phyloP scores from a whole-genome alignment of 2,329 filamentous ascomycete species.

The Xylaria sp. region DNA sequence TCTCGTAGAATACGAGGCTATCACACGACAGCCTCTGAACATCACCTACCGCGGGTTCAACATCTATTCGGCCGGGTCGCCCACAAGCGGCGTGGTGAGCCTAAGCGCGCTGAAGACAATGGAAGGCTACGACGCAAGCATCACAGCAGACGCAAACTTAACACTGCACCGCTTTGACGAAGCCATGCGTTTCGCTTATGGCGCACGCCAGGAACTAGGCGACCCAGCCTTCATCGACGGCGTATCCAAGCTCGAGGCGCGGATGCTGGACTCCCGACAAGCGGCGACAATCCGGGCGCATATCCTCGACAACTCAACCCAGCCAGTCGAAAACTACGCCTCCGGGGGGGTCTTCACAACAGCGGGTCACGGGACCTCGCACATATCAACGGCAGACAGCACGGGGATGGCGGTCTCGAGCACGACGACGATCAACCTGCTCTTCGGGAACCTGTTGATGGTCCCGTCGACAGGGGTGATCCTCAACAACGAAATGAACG shows the following conservation, averaged over 20 bases:
- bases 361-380: constrained; percentile 75
- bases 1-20: constrained; percentile 67
- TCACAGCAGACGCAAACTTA: constrained; percentile 61
- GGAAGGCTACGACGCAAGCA: constrained; percentile 71
- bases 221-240: constrained; percentile 77
- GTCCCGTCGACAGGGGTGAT: constrained; percentile 84
- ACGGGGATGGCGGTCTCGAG: constrained; percentile 78
- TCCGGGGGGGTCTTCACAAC: constrained; percentile 60
- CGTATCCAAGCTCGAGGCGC: constrained; percentile 65
- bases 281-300: constrained; percentile 64
- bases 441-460: constrained; percentile 81
- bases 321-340: constrained; percentile 75
- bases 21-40: constrained; percentile 64
- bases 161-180: constrained; percentile 85
- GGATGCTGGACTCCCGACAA: constrained; percentile 68
- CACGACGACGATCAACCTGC: constrained; percentile 86
- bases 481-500: constrained; percentile 74
- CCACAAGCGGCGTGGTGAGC: constrained; percentile 77
- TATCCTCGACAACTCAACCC: constrained; percentile 75
- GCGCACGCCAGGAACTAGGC: constrained; percentile 75
- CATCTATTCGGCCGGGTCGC: constrained; percentile 72
- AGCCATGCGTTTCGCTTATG: constrained; percentile 89
- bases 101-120: constrained; percentile 81
- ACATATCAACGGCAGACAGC: constrained; percentile 73
- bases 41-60: constrained; percentile 73